Conservation (phyloP, 202 grass and related monocot genomes). For the Cymbopogon flexuosus region DNA sequence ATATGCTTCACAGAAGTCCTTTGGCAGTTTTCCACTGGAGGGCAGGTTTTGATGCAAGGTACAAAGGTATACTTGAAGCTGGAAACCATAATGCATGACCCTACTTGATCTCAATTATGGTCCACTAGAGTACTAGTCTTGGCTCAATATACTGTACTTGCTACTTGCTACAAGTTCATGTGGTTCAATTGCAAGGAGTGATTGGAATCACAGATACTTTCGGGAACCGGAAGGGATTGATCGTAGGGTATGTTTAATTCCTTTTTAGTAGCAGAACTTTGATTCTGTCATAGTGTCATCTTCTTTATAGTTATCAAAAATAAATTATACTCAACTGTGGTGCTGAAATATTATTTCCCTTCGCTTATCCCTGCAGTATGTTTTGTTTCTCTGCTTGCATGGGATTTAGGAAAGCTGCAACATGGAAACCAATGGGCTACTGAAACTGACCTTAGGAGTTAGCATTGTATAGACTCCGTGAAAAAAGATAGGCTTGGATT, state of each 20-base stretch:
- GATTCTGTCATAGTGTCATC: neutral
- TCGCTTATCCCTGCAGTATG: neutral
- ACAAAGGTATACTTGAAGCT: conserved; percentile 50
- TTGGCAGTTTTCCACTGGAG: conserved; percentile 54
- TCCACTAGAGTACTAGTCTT: conserved; percentile 35
- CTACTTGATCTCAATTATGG: conserved; percentile 55
- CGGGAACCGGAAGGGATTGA: conserved; percentile 51
- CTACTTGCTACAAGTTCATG: conserved; percentile 34
- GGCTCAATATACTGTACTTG: conserved; percentile 38
- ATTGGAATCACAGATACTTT: conserved; percentile 44
- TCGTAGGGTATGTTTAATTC: conserved; percentile 28
- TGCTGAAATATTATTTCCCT: neutral
- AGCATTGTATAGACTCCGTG: neutral
- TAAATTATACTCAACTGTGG: neutral
- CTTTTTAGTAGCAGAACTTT: neutral
- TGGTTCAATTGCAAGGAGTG: conserved; percentile 42
- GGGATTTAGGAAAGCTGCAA: neutral
- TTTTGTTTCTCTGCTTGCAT: neutral
- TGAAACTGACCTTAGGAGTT: neutral
- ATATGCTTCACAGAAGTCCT: conserved; percentile 27
- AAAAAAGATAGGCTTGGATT: neutral
- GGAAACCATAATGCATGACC: conserved; percentile 51
- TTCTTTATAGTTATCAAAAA: neutral
- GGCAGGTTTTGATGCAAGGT: conserved; percentile 43
- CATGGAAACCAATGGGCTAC: neutral